phyloP scores from a whole-genome alignment of 1,139 yeast species.

The Spencermartinsiella ligniputridi region DNA sequence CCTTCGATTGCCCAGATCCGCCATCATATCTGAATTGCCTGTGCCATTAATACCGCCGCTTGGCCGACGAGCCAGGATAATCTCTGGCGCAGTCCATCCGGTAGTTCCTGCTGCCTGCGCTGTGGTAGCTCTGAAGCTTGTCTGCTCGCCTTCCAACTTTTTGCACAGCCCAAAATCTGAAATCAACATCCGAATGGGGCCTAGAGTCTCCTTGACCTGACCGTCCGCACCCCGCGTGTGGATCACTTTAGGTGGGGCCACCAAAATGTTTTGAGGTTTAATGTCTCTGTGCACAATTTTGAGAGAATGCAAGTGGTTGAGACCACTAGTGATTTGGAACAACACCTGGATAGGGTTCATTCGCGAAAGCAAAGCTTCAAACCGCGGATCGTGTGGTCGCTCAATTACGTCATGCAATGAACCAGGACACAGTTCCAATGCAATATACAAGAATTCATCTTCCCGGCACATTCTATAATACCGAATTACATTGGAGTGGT shows the following conservation, averaged over 20 bases:
- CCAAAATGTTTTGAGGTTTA: slow-evolving; percentile 92
- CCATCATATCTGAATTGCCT: slow-evolving; percentile 28
- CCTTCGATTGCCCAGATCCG: slow-evolving; percentile 48
- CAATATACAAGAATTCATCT: slow-evolving; percentile 85
- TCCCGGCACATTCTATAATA: slow-evolving; percentile 89
- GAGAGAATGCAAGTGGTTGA: slow-evolving; percentile 79
- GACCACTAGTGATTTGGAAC: slow-evolving; percentile 77
- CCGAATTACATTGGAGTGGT: slow-evolving; percentile 90
- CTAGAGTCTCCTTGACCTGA: slow-evolving; percentile 23
- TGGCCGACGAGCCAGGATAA: slow-evolving; percentile 29
- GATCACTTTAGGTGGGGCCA: slow-evolving; percentile 59
- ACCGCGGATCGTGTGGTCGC: slow-evolving; percentile 28
- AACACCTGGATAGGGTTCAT: slow-evolving; percentile 54
- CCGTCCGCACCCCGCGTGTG: slow-evolving; percentile 19
- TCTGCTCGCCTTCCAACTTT: slow-evolving; percentile 84
- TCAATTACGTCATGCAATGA: slow-evolving; percentile 76
- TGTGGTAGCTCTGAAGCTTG: slow-evolving; percentile 88
- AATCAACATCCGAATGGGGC: slow-evolving; percentile 63
- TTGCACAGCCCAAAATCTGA: slow-evolving; percentile 97
- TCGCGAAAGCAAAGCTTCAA: slow-evolving; percentile 33
- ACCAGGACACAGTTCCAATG: slow-evolving; percentile 85
- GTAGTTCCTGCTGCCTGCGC: slow-evolving; percentile 95
- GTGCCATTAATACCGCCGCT: slow-evolving; percentile 1
- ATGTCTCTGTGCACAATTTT: slow-evolving; percentile 94
- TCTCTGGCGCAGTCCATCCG: slow-evolving; percentile 98